phyloP scores from a whole-genome alignment of 2,329 filamentous ascomycete species.

The Colletotrichum neosansevieriae region DNA sequence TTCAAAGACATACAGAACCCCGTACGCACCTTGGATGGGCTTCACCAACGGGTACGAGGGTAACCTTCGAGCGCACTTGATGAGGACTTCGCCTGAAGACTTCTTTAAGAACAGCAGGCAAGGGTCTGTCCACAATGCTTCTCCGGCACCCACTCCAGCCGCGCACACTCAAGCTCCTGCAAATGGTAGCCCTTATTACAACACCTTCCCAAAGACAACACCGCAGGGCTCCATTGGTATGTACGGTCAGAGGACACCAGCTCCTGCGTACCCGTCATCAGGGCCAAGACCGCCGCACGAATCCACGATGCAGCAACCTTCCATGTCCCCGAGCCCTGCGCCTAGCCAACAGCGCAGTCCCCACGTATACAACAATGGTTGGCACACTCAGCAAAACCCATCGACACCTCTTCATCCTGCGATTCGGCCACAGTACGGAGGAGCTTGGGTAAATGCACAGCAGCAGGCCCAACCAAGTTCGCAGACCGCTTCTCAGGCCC shows the following conservation, averaged over 20 bases:
- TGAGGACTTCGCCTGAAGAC: slow-evolving; percentile 52
- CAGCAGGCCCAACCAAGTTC: slow-evolving; percentile 6
- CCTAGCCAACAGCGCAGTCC: slow-evolving; percentile 25
- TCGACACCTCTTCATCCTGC: slow-evolving; percentile 51
- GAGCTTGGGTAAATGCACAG: slow-evolving; percentile 31
- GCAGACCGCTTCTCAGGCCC: slow-evolving; percentile 40
- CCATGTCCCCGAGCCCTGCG: slow-evolving; percentile 38
- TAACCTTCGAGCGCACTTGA: slow-evolving; percentile 59
- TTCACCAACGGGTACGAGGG: slow-evolving; percentile 73
- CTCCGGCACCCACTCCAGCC: slow-evolving; percentile 22
- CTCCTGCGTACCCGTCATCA: slow-evolving; percentile 36
- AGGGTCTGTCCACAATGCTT: slow-evolving; percentile 40
- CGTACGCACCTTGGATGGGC: slow-evolving; percentile 68
- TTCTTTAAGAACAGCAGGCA: slow-evolving; percentile 46
- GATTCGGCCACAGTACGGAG: slow-evolving; percentile 49
- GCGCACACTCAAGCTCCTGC: slow-evolving; percentile 5
- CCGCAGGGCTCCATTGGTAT: slow-evolving; percentile 36
- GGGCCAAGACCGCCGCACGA: slow-evolving; percentile 24
- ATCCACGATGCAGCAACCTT: slow-evolving; percentile 23
- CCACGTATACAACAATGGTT: slow-evolving; percentile 32
- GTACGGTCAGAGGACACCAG: slow-evolving; percentile 38
- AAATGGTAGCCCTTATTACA: slow-evolving; percentile 26
- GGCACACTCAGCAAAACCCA: slow-evolving; percentile 38
- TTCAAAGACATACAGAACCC: slow-evolving; percentile 68
- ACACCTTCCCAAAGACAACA: slow-evolving; percentile 25